Evolutionary conservation across 2,329 filamentous ascomycete genomes (phyloP), one percentile per base, ranked within the genome.

Genomic region (Aureobasidium sp.): DNA sequence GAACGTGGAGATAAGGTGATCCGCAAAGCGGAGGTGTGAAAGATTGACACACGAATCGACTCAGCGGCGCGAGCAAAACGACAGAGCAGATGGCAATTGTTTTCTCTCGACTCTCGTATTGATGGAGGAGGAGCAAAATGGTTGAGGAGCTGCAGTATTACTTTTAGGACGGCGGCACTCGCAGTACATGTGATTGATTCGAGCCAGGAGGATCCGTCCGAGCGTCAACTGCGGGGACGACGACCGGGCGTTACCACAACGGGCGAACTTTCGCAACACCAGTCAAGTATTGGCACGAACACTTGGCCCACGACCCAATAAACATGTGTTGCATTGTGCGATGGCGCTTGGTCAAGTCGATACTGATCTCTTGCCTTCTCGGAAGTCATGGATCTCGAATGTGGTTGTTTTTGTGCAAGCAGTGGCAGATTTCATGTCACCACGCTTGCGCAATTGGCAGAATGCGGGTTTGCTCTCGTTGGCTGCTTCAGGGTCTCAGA

Each of bases 131-230:
- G 44, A 37, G 30, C 44, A 37, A 27, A 48, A 37, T 48, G 30
- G 44, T 48, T 48, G 44, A 48, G 44, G 30, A 37, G 17, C 44
- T 48, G 44, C 44, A 48, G 41, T 37, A 48, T 24, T 48, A 37
- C 44, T 48, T 47, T 37, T 25, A 27, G 32, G 44, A 48, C 41
- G 12, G 29, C 41, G 41, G 41, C 41, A 45, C 41, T 45, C 27
- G n/a, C 40, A 27, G 25, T 30, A 45, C 41, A 45, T 45, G 41
- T 45, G 41, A 45, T 45, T 45, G 41, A 16, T 45, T 45, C 29
- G 27, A 21, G 25, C 25, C 41, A 45, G 41, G 41, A 45, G 27
- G 41, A 45, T 45, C n/a, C 41, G 41, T 45, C 41, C 41, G 17
- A 45, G 41, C 41, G 41, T 29, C 41, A 45, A 45, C 27, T 32